Base-by-base conservation (phyloP, 1,284 basidiomycete species). In the Malassezia furfur region DNA sequence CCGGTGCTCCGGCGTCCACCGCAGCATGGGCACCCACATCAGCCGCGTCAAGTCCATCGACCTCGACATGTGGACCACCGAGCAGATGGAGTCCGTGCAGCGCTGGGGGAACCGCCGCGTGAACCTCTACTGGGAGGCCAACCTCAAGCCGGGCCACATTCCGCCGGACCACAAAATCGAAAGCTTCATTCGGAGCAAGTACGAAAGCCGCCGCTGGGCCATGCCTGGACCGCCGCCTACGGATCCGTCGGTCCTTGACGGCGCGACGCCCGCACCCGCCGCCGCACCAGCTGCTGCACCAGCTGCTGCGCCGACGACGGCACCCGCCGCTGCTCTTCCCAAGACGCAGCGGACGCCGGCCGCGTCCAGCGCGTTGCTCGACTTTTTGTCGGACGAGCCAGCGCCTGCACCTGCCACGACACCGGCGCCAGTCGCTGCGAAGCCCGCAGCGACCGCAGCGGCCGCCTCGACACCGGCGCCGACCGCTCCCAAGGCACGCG, bases 81-180 rank as follows among this genome's bases (percentile, higher is more conserved):
- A 96, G 69, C 93, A 98, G 78, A 93, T 98, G 86, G 84, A 85
- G 75, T 49, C 48, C 25, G 61, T 64, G 31, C 60, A 87, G 75
- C 88, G 86, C 75, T 98, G 94, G 93, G 93, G 93, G 1, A 98
- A 98, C 75, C 80, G 80, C 56, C 82, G 85, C 9, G 91, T 88
- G 9, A 98, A 98, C 76, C 64, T 87, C 9, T 98, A 96, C 78
- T 98, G 93, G 93, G 94, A 98, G 74, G 87, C 88, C 4, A 91
- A 96, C 78, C 80, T 98, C 52, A 91, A 91, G 75, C 77, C 84
- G 11, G 94, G 94, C 0, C 94, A 98, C 74, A 73, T 87, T 34
- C 93, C 93, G 32, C 87, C 89, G 19, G 93, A 98, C 65, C 91
- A 96, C 77, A 96, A 96, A 82, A 90, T 98, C 78, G 93, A 98